Evolutionary conservation across 2,329 filamentous ascomycete genomes (phyloP), one percentile per base, ranked within the genome.

Genomic region (Nemania abortiva): DNA sequence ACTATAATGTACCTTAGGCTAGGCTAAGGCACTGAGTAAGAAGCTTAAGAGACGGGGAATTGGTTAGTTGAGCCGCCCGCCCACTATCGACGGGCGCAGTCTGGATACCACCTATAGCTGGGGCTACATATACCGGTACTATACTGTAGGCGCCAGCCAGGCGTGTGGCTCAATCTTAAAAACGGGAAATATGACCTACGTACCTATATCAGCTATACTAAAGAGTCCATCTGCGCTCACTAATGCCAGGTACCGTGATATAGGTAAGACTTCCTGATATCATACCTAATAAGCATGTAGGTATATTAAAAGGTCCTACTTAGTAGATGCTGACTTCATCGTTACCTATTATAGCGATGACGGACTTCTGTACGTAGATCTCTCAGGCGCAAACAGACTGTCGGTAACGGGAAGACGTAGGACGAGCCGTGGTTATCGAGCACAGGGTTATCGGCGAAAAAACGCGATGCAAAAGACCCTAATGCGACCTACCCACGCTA

Each of bases 361-460:
- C 60, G 65, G 65, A 42, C 42, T 60, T 65, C 45, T 57, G 49
- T 57, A 47, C 18, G 49, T 57, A 31, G 61, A 65, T 65, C 66
- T 9, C n/a, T 55, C 34, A 15, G 42, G 61, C 56, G 29, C 60
- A 22, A 69, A 69, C 66, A 62, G 63, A 62, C 57, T 54, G 62
- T 69, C 66, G 66, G 66, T 68, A 68, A 68, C 66, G 50, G 20
- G n/a, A 24, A 31, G 18, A 4, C 7, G 50, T 27, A 53, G 31
- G 54, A 52, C 45, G 54, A 63, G 65, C 59, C 65, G 54, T 63
- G 47, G 39, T 47, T 31, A 24, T 39, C 15, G 2, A 47, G 13
- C 22, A 29, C 37, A 61, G 45, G 58, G 58, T 42, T 22, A 53
- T 53, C 22, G 29, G 29, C 31, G 52, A 1, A 31, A n/a, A 18